Conservation (phyloP, 2,329 filamentous ascomycete species). For the Davidsoniella eucalypti region DNA sequence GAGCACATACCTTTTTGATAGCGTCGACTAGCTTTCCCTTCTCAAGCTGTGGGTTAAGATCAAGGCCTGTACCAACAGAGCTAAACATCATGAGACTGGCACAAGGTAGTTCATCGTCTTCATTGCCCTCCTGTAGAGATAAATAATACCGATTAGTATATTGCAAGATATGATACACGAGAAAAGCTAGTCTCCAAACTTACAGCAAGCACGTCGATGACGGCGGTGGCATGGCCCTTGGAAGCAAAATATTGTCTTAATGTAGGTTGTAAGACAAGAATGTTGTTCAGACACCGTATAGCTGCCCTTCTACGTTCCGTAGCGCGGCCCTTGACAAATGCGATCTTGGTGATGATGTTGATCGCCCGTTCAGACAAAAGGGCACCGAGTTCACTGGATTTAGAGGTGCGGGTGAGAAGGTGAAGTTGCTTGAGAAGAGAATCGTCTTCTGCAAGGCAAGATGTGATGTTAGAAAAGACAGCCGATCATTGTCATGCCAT, state of each 20-base stretch:
- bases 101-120: constrained; percentile 14
- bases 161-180: background rate
- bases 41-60: constrained; percentile 28
- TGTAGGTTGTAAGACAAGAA: constrained; percentile 12
- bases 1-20: constrained; percentile 13
- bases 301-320: constrained; percentile 8
- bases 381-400: background rate
- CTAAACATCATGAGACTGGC: constrained; percentile 14
- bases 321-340: constrained; percentile 10
- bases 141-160: background rate
- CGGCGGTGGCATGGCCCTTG: constrained; percentile 10
- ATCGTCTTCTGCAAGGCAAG: constrained; percentile 3
- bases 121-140: constrained; percentile 8
- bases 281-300: constrained; percentile 13
- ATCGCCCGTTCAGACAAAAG: constrained; percentile 9
- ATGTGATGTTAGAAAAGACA: background rate
- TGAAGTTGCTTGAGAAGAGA: constrained; percentile 10
- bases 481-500: background rate
- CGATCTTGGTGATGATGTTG: constrained; percentile 8
- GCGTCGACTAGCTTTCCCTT: constrained; percentile 14
- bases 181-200: background rate
- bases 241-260: constrained; percentile 14
- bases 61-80: constrained; percentile 11
- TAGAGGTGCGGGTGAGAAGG: constrained; percentile 10
- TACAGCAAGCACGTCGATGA: constrained; percentile 11